Percentiles rank a stretch among this genome's conserved stretches.
These are phyloP conservation scores for Diaporthe humulicola DNA, from an alignment of 2,329 filamentous ascomycete species.

Conservation along the genomic window DNA sequence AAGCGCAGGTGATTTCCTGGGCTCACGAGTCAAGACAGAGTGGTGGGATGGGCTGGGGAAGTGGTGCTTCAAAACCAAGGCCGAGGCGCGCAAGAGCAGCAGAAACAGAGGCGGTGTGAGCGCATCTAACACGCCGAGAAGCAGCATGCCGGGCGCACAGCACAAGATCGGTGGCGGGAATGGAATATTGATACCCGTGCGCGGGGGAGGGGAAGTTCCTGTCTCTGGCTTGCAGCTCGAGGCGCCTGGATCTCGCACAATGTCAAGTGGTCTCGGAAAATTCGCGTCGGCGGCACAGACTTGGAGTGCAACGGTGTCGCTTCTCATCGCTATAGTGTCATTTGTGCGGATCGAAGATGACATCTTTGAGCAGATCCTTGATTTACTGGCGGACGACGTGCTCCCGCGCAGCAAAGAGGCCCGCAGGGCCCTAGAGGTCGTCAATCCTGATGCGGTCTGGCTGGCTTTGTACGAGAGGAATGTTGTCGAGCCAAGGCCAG, in stretches of 20 bases:
- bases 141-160: conserved; percentile 23
- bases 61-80: conserved; percentile 62
- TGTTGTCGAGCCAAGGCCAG: conserved; percentile 51
- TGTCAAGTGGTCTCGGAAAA: conserved; percentile 60
- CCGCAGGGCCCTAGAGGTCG: conserved; percentile 68
- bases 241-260: neutral
- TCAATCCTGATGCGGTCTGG: conserved; percentile 86
- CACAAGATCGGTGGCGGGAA: conserved; percentile 3
- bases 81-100: conserved; percentile 50
- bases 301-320: conserved; percentile 72
- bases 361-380: conserved; percentile 79
- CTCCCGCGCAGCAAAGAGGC: conserved; percentile 62
- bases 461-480: conserved; percentile 67
- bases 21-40: conserved; percentile 78
- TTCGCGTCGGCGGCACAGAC: conserved; percentile 74
- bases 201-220: conserved; percentile 41
- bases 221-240: conserved; percentile 28
- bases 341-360: conserved; percentile 76
- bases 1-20: conserved; percentile 85
- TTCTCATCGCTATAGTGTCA: conserved; percentile 72
- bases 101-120: conserved; percentile 24
- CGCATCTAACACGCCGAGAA: neutral
- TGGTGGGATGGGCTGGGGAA: conserved; percentile 71
- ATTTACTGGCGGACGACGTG: conserved; percentile 68
- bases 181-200: conserved; percentile 51